These are phyloP conservation scores for Tolypocladium sp. DNA, from an alignment of 2,329 filamentous ascomycete genomes.

Conservation along the genomic window DNA sequence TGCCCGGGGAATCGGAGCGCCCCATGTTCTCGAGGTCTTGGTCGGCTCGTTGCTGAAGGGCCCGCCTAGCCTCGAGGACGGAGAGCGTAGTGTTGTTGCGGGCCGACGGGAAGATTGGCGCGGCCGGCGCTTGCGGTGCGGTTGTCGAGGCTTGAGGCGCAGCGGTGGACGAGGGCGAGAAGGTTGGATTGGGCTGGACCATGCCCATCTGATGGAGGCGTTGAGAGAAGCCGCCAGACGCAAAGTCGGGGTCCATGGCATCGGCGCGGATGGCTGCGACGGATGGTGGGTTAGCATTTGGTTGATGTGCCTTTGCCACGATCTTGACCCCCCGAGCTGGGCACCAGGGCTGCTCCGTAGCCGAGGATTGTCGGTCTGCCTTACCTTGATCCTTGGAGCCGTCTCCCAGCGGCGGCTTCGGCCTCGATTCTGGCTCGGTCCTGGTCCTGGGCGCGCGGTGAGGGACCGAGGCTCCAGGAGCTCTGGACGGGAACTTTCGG, in stretches of 20 bases:
- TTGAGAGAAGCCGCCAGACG: conserved; percentile 35
- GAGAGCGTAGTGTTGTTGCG: conserved; percentile 35
- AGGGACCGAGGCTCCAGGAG: conserved; percentile 15
- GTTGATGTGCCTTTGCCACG: neutral
- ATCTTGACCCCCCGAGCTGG: neutral
- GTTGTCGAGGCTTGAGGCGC: conserved; percentile 8
- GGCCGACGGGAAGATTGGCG: conserved; percentile 20
- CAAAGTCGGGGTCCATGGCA: conserved; percentile 29
- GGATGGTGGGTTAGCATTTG: neutral
- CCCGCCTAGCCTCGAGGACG: conserved; percentile 38
- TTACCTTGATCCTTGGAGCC: conserved; percentile 12
- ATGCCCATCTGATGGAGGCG: conserved; percentile 47
- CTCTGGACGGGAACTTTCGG: conserved; percentile 35
- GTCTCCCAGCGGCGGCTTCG: conserved; percentile 2
- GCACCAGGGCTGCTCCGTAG: neutral
- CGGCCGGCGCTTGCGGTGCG: conserved; percentile 6
- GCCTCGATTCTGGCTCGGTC: neutral
- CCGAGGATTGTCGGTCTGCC: neutral
- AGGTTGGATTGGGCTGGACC: conserved; percentile 43
- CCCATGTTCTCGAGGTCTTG: conserved; percentile 33
- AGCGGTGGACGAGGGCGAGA: conserved; percentile 41
- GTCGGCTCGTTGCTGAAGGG: conserved; percentile 32
- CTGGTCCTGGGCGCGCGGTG: conserved; percentile 7
- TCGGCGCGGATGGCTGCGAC: conserved; percentile 29
- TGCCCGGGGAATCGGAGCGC: conserved; percentile 18